Base-by-base conservation (phyloP, 352 stramenopile species). In the Globisporangium mamillatum region DNA sequence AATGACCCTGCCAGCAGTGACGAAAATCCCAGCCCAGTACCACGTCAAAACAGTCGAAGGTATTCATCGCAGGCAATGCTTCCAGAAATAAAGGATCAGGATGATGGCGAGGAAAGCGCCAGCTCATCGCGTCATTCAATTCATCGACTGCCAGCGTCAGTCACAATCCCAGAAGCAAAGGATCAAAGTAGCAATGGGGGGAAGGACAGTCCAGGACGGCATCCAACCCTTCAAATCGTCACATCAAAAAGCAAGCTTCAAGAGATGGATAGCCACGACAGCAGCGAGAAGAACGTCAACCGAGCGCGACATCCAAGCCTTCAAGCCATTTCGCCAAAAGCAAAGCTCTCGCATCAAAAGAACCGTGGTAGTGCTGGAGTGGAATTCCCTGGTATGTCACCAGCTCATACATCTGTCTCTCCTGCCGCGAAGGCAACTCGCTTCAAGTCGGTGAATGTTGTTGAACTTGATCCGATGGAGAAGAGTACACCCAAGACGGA, bases 21-120 rank as follows among this genome's bases (percentile, higher is more conserved):
- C 1, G 10, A 59, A 32, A 61, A 46, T 34, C 24, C 18, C 55
- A 53, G 14, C 29, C 54, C 54, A 18, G 25, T 32, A 20, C 25
- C 44, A 16, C 10, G n/a, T 20, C 53, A 36, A 18, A 57, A 34
- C 20, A 44, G 52, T 24, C 38, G 38, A 56, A 55, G 12, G 18
- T 20, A 63, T 9, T 38, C 63, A 16, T 68, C 38, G 3, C 34
- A 54, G n/a, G 16, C 18, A 14, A 63, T 36, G 27, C 53, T 68
- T 34, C 27, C 25, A 46, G 38, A 68, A 4, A 46, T 53, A 3
- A 38, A 56, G 10, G 38, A 46, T 18, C 22, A 29, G 1, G 41
- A 22, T 6, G 4, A 6, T 16, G 14, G 6, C 6, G 36, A 50
- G 24, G 63, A 68, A n/a, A 46, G 18, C 8, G 3, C 16, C 20